phyloP scores from a whole-genome alignment of 768 basidiomycete species.

The Hygrocybe punicea region DNA sequence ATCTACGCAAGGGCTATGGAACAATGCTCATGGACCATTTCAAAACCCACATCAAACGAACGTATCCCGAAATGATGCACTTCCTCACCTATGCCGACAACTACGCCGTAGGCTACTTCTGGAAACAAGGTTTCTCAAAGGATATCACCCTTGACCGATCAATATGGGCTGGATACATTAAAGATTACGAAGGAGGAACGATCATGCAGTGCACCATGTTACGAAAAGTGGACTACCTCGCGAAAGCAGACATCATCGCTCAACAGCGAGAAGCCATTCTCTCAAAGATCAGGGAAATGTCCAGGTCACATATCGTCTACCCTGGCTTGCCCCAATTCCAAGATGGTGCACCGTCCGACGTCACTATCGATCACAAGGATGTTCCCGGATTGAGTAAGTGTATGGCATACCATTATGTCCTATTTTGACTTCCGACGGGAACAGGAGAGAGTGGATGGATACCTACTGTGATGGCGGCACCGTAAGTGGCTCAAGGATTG shows the following conservation, averaged over 20 bases:
- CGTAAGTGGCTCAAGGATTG: conserved; percentile 43
- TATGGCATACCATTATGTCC: conserved; percentile 7
- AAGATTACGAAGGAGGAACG: conserved; percentile 98
- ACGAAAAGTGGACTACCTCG: conserved; percentile 85
- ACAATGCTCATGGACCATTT: conserved; percentile 98
- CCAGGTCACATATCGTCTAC: conserved; percentile 82
- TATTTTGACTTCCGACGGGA: conserved; percentile 7
- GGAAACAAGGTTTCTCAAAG: conserved; percentile 98
- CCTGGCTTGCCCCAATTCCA: conserved; percentile 76
- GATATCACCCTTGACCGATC: conserved; percentile 90
- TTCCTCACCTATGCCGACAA: conserved; percentile 99
- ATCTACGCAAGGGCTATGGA: conserved; percentile 78
- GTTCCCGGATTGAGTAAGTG: conserved; percentile 84
- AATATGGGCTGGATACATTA: conserved; percentile 98
- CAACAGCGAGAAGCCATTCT: conserved; percentile 88
- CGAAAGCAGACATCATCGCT: conserved; percentile 69
- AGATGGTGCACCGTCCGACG: conserved; percentile 47
- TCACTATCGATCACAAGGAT: conserved; percentile 64
- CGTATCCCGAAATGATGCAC: conserved; percentile 85
- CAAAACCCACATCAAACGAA: conserved; percentile 84
- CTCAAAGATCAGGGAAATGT: conserved; percentile 81
- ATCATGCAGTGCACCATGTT: conserved; percentile 99
- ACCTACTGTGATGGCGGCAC: conserved; percentile 62
- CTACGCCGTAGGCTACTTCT: conserved; percentile 98
- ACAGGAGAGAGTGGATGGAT: conserved; percentile 92